A percentile compares a stretch with the other conserved stretches of the same genome.
Conservation (phyloP, 73 alveolate species). For the Paramecium sexaurelia region DNA sequence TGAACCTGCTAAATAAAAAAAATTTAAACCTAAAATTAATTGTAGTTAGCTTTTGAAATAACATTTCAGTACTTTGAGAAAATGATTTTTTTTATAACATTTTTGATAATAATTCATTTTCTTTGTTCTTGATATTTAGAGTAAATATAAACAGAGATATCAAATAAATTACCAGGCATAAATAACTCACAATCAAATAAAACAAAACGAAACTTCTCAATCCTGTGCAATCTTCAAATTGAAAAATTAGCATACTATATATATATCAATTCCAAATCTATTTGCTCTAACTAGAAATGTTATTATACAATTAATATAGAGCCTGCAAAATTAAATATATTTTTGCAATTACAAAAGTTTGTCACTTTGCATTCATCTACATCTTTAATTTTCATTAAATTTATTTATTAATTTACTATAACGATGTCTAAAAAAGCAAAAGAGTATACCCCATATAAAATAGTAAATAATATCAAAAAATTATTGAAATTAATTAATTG, state of each 20-base stretch:
- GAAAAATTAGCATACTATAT: constrained; percentile 19
- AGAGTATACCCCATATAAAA: constrained; percentile 1
- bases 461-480: constrained; percentile 10
- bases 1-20: background rate
- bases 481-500: background rate
- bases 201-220: background rate
- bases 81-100: background rate
- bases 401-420: background rate
- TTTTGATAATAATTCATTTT: background rate
- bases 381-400: constrained; percentile 30
- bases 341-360: background rate
- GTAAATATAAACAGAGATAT: background rate
- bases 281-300: background rate
- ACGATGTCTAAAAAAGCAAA: constrained; percentile 19
- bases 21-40: background rate
- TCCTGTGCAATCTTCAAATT: constrained; percentile 22
- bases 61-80: background rate
- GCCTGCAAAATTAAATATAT: background rate
- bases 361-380: background rate
- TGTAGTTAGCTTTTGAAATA: background rate
- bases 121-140: background rate
- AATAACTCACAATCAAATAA: background rate
- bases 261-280: background rate
- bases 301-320: background rate
- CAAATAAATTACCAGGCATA: background rate